These are phyloP conservation scores for Panellus pusillus DNA, from an alignment of 768 basidiomycete genomes.

Conservation along the genomic window DNA sequence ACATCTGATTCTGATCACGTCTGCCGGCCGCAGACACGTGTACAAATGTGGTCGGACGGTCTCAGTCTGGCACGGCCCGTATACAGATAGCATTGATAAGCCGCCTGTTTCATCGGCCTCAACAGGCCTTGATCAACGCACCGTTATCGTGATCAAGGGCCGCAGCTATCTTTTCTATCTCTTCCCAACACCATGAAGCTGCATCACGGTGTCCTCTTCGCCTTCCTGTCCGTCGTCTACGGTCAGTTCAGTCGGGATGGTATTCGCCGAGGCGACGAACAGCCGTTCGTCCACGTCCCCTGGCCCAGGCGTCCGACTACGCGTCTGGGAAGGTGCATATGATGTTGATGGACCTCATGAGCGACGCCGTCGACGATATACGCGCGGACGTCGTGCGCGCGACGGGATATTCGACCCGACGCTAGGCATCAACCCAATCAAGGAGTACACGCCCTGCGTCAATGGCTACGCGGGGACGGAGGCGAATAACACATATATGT, in stretches of 20 bases:
- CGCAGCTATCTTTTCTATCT: too few relatives aligned
- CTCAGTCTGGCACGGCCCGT: conserved; percentile 26
- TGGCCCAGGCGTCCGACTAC: conserved; percentile 14
- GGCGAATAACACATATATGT: conserved; percentile 11
- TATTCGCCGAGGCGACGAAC: conserved; percentile 14
- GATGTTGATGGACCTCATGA: conserved; percentile 18
- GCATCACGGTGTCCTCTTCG: conserved; percentile 2
- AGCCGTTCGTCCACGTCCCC: conserved; percentile 14
- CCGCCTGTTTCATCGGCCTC: too few relatives aligned
- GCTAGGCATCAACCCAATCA: conserved; percentile 5
- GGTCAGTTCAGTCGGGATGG: neutral
- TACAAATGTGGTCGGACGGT: conserved; percentile 52
- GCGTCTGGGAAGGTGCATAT: conserved; percentile 18
- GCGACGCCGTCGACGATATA: conserved; percentile 10
- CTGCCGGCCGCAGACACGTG: conserved; percentile 22
- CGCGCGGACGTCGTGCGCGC: conserved; percentile 8
- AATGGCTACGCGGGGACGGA: conserved; percentile 7
- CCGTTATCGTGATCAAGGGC: too few relatives aligned
- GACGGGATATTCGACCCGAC: conserved; percentile 16
- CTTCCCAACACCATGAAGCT: too few relatives aligned
- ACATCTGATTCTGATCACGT: too few relatives aligned
- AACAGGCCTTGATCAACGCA: too few relatives aligned
- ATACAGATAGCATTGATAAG: too few relatives aligned
- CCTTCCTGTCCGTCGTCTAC: too few relatives aligned
- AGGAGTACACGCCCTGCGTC: conserved; percentile 13